These are phyloP conservation scores for Acacia concinna DNA, from an alignment of 331 rosid genomes.

Conservation along the genomic window DNA sequence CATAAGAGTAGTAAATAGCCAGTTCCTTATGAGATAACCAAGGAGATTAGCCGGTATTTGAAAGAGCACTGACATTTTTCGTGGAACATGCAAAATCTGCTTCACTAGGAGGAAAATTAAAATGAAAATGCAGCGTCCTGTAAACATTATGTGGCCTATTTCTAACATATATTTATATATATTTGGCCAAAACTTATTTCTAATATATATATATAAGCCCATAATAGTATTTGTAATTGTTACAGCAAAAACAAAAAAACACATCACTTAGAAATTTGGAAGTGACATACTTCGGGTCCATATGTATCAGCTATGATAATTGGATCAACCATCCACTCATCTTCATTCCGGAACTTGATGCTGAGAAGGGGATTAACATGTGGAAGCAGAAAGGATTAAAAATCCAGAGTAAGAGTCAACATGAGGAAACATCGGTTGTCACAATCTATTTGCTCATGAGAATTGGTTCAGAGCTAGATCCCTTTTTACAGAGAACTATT, in stretches of 20 bases:
- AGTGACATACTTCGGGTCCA: constrained; percentile 74
- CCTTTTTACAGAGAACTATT: neutral
- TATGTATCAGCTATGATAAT: constrained; percentile 80
- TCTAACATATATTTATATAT: neutral
- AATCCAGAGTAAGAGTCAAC: neutral
- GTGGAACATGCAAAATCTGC: constrained; percentile 12
- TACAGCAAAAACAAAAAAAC: neutral
- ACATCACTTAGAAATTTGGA: neutral
- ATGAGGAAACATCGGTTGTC: constrained; percentile 28
- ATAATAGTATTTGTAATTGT: neutral
- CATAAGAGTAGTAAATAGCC: neutral
- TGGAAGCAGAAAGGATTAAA: too few relatives aligned
- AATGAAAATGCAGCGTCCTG: neutral
- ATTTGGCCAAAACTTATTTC: neutral
- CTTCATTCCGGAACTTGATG: constrained; percentile 69
- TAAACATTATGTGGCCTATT: neutral
- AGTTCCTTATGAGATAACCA: neutral
- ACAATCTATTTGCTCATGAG: constrained; percentile 1
- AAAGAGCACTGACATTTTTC: constrained; percentile 10
- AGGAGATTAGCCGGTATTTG: neutral
- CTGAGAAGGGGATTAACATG: constrained; percentile 55
- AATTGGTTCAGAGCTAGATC: neutral
- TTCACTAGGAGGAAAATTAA: constrained; percentile 1
- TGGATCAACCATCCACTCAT: constrained; percentile 91
- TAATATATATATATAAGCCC: neutral